A percentile compares a stretch with the other conserved stretches of the same genome.
Evolutionary conservation across 805 yeast species (phyloP).

Genomic region (Candida coquimbonensis): DNA sequence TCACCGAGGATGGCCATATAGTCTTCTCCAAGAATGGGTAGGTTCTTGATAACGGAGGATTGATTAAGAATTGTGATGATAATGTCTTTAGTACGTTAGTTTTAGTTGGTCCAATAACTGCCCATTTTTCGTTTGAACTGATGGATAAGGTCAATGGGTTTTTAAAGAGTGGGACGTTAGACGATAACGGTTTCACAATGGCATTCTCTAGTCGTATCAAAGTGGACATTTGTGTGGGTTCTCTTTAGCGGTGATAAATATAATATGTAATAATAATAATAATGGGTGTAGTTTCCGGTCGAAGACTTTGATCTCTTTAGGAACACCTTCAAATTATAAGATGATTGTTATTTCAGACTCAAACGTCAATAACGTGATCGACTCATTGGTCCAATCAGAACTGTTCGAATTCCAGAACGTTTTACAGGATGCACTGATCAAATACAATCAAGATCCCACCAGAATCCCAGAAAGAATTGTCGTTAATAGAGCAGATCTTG

Average conservation of each 20-base stretch:
- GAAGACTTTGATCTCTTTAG: background rate
- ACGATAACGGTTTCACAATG: slow-evolving; percentile 9
- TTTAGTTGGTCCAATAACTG: slow-evolving; percentile 49
- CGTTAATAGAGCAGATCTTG: slow-evolving; percentile 28
- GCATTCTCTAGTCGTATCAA: slow-evolving; percentile 17
- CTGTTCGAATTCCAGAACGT: slow-evolving; percentile 30
- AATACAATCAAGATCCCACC: slow-evolving; percentile 36
- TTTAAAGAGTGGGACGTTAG: slow-evolving; percentile 25
- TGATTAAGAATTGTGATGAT: slow-evolving; percentile 46
- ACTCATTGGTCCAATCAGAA: slow-evolving; percentile 20
- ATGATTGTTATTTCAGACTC: slow-evolving; percentile 30
- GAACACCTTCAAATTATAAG: background rate
- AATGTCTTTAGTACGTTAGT: slow-evolving; percentile 46
- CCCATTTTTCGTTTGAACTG: slow-evolving; percentile 39
- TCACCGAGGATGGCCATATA: slow-evolving; percentile 38
- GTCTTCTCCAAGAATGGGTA: slow-evolving; percentile 46
- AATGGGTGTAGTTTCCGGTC: background rate
- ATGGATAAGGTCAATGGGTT: slow-evolving; percentile 37
- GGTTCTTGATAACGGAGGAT: slow-evolving; percentile 45
- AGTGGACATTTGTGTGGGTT: slow-evolving; percentile 5
- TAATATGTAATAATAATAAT: too few species aligned
- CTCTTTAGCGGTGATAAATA: too few species aligned
- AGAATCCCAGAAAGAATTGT: slow-evolving; percentile 52
- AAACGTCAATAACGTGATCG: slow-evolving; percentile 25
- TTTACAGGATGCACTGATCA: slow-evolving; percentile 31